Evolutionary conservation across 331 rosid genomes (phyloP), one percentile per base, ranked within the genome.

Genomic region (Phaseolus coccineus): DNA sequence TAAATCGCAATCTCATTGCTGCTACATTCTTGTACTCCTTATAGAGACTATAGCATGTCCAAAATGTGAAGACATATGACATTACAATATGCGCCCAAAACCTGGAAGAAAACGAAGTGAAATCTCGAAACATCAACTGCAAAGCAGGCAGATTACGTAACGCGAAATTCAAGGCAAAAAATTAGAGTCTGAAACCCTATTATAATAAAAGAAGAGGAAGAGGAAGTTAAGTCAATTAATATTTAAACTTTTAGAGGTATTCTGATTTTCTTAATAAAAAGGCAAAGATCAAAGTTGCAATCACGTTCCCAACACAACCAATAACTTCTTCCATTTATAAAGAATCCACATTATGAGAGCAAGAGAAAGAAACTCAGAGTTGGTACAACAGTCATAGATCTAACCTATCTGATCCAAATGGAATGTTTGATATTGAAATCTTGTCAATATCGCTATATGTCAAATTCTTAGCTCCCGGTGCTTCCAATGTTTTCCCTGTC

Each of bases 361-460:
- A 30, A 77, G 15, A 44, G 73, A 19, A 52, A 44, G 42, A 59
- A 31, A 50, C 3, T 39, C 44, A 73, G 16, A 71, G 69, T 57
- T 47, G 7, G 27, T 63, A 69, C 13, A 55, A 56, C 2, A 16
- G 2, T 79, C 25, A 19, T 61, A 76, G 55, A 56, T 39, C 82
- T 74, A 42, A 95, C 97, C 89, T 88, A 1, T 77, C 64, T 81
- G 98, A 95, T 82, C 89, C 97, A 39, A 63, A 42, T 65, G 93
- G 96, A 84, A 92, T 65, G 74, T 94, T 94, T 71, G 97, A 94
- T 86, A 95, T 88, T 27, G 97, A 95, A 77, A 95, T 89, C 82
- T 87, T 95, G 88, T 95, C 98, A n/a, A 92, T 90, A 78, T 85
- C 10, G 84, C 91, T 92, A 71, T 80, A 94, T 51, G 78, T 69